Percentiles rank a stretch among this genome's conserved stretches.
These are phyloP conservation scores for Musa troglodytarum DNA, from an alignment of 176 grass and related monocot species.

Conservation along the genomic window DNA sequence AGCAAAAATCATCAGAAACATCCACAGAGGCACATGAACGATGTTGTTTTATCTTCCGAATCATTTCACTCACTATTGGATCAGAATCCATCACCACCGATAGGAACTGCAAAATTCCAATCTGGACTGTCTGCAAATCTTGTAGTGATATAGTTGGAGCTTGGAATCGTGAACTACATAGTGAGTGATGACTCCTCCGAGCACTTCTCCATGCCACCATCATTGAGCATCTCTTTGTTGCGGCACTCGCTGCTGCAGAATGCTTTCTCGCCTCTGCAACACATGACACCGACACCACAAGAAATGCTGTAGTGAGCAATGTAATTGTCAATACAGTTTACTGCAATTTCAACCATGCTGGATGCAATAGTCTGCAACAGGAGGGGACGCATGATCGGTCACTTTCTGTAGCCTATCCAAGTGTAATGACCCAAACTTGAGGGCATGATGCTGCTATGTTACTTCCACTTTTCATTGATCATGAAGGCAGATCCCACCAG, in stretches of 20 bases:
- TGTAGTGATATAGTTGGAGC: no score
- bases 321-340: background rate
- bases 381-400: constrained; percentile 26
- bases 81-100: background rate
- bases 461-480: constrained; percentile 28
- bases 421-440: constrained; percentile 16
- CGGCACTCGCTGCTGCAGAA: constrained; percentile 65
- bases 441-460: constrained; percentile 4
- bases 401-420: constrained; percentile 30
- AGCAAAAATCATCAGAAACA: background rate
- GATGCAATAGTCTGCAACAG: constrained; percentile 20
- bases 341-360: constrained; percentile 18
- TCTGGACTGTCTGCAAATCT: no score
- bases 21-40: background rate
- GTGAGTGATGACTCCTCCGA: background rate
- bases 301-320: background rate
- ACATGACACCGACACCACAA: background rate
- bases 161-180: background rate
- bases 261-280: constrained; percentile 47
- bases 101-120: no score
- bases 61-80: background rate
- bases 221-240: constrained; percentile 43
- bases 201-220: constrained; percentile 31
- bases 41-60: background rate
- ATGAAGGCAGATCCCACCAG: constrained; percentile 13